A percentile compares a stretch with the other conserved stretches of the same genome.
Conservation (phyloP, 2,329 filamentous ascomycete genomes). For the Pseudocercospora fuligena region DNA sequence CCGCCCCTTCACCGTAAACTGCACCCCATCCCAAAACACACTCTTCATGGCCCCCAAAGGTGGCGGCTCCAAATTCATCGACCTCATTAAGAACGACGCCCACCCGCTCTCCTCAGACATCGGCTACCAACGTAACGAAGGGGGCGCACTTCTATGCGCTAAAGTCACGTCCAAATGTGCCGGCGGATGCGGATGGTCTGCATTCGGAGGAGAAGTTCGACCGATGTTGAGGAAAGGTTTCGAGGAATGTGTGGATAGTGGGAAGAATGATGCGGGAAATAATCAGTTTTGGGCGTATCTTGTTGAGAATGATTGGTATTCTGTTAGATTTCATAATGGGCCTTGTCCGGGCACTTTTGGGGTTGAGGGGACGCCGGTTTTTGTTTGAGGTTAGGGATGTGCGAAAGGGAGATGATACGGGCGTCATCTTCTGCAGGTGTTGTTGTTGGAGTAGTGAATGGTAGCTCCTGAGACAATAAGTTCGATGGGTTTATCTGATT, state of each 20-base stretch:
- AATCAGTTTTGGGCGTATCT: neutral
- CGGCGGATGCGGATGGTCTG: neutral
- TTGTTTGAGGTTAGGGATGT: neutral
- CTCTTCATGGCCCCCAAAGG: neutral
- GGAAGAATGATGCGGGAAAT: neutral
- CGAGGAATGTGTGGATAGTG: neutral
- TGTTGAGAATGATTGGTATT: neutral
- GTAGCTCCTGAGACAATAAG: too few species aligned
- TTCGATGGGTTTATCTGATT: too few species aligned
- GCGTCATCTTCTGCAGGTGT: too few species aligned
- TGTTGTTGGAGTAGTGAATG: too few species aligned
- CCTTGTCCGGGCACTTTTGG: neutral
- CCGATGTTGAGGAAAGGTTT: neutral
- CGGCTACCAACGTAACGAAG: neutral
- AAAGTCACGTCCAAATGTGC: neutral
- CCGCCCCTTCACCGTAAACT: neutral
- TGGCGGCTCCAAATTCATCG: neutral
- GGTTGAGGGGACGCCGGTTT: neutral
- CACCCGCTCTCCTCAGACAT: neutral
- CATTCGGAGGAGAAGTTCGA: neutral
- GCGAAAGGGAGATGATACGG: too few species aligned
- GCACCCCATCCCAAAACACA: neutral
- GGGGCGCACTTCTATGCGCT: neutral
- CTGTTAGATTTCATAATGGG: neutral
- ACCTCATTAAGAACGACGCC: neutral